phyloP scores from a whole-genome alignment of 2,329 filamentous ascomycete genomes.

The Keithomyces neogunnii region DNA sequence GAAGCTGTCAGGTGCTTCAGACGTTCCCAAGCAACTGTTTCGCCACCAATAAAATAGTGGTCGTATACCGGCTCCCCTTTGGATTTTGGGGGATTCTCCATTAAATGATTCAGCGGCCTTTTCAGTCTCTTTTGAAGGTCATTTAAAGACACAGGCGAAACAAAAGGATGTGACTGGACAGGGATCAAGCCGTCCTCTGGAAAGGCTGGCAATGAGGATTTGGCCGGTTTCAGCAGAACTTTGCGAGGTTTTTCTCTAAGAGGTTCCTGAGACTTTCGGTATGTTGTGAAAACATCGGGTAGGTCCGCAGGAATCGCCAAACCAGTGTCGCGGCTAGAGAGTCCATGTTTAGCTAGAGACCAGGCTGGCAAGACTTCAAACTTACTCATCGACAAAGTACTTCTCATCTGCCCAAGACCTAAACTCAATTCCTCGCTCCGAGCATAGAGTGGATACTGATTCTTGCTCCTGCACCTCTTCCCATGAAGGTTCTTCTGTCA shows the following conservation, averaged over 20 bases:
- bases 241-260: slow-evolving; percentile 55
- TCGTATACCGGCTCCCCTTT: slow-evolving; percentile 48
- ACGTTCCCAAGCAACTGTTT: slow-evolving; percentile 48
- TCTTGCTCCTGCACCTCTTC: slow-evolving; percentile 62
- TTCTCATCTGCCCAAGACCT: slow-evolving; percentile 67
- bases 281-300: slow-evolving; percentile 68
- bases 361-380: slow-evolving; percentile 13
- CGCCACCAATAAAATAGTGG: slow-evolving; percentile 62
- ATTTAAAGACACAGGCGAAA: slow-evolving; percentile 47
- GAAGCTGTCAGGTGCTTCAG: slow-evolving; percentile 51
- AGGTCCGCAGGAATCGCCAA: slow-evolving; percentile 49
- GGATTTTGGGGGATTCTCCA: slow-evolving; percentile 42
- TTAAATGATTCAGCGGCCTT: slow-evolving; percentile 44
- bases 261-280: slow-evolving; percentile 65
- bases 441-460: slow-evolving; percentile 43
- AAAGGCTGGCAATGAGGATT: slow-evolving; percentile 45
- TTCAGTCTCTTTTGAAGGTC: slow-evolving; percentile 45
- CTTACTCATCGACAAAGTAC: slow-evolving; percentile 72
- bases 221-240: slow-evolving; percentile 42
- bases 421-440: slow-evolving; percentile 47
- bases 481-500: slow-evolving; percentile 59
- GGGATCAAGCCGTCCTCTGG: slow-evolving; percentile 44
- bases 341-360: slow-evolving; percentile 9
- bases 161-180: slow-evolving; percentile 52
- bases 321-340: slow-evolving; percentile 54